Evolutionary conservation across 2,329 filamentous ascomycete genomes (phyloP), one percentile per base, ranked within the genome.

Genomic region (Botrytis elliptica): DNA sequence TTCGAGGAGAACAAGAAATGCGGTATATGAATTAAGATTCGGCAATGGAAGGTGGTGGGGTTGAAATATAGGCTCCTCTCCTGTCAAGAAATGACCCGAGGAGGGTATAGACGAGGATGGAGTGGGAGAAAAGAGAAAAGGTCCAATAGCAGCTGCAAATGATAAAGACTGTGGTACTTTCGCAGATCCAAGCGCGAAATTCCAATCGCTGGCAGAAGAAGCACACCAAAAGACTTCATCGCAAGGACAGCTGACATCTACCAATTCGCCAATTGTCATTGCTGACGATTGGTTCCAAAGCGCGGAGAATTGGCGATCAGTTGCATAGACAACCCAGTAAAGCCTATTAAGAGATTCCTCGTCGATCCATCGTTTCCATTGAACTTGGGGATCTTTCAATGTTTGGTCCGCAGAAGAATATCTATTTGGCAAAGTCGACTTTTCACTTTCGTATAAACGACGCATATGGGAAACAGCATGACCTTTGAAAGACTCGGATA

Each of bases 161-260:
- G 76, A 75, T 65, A 73, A 66, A 5, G 77, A 77, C 18, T 76
- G 77, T 7, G 78, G 77, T 25, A 76, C 49, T 18, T 69, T 65
- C 49, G 76, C 77, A 40, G 76, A 74, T 5, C 77, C 78, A 22
- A 79, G 74, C 10, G 78, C 62, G 52, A 77, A 74, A 52, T 77
- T 77, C 77, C 78, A 79, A 40, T 77, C 69, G 20, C 74, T 63
- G 25, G 78, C 77, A 25, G 77, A 77, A 20, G 75, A 64, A 8
- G 77, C 77, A 25, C 29, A 71, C 78, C 78, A 79, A 57, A 78
- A 78, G n/a, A 75, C 75, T 29, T 79, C 77, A 40, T 79, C 77
- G 44, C 77, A 78, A 49, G 78, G 78, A 65, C 77, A 78, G 8
- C 73, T 71, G 22, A 79, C 52, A 68, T 76, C 52, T 40, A 74